A percentile compares a stretch with the other conserved stretches of the same genome.
These are phyloP conservation scores for Yamadazyma epiphylla DNA, from an alignment of 1,139 yeast species.

Conservation along the genomic window DNA sequence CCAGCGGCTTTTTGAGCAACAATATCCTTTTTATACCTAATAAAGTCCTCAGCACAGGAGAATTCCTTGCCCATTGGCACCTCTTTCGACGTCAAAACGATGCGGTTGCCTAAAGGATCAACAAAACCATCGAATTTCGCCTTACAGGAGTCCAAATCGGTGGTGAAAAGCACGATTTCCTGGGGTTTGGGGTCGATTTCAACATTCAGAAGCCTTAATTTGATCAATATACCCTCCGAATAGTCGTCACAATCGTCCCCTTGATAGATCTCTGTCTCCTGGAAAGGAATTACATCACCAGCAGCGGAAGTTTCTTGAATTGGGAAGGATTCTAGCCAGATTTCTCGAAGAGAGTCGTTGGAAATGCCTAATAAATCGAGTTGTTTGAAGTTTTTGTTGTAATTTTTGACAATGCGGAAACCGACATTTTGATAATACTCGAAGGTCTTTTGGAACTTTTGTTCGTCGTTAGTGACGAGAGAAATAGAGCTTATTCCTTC, in stretches of 20 bases:
- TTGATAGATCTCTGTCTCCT: conserved; percentile 51
- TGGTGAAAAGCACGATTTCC: conserved; percentile 48
- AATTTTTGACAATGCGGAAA: conserved; percentile 54
- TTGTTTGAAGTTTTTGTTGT: conserved; percentile 39
- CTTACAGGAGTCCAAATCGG: conserved; percentile 36
- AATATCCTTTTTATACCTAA: conserved; percentile 7
- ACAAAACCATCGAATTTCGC: conserved; percentile 1
- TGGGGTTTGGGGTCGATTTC: conserved; percentile 15
- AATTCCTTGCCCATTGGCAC: conserved; percentile 5
- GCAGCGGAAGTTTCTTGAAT: conserved; percentile 44
- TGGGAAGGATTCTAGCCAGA: conserved; percentile 71
- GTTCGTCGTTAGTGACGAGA: conserved; percentile 50
- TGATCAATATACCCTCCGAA: conserved; percentile 38
- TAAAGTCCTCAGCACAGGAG: conserved; percentile 7
- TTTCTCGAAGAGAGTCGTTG: conserved; percentile 59
- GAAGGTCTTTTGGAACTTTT: conserved; percentile 43
- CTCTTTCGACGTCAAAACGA: conserved; percentile 6
- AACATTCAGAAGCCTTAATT: conserved; percentile 48
- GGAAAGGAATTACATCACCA: conserved; percentile 55
- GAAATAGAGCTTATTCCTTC: conserved; percentile 46
- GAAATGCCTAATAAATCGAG: conserved; percentile 50
- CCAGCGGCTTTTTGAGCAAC: neutral
- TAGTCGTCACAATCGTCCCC: conserved; percentile 39
- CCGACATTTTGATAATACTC: conserved; percentile 57
- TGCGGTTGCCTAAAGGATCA: conserved; percentile 14